Evolutionary conservation across 352 stramenopile species (phyloP).

Genomic region (Phytophthora ramorum): DNA sequence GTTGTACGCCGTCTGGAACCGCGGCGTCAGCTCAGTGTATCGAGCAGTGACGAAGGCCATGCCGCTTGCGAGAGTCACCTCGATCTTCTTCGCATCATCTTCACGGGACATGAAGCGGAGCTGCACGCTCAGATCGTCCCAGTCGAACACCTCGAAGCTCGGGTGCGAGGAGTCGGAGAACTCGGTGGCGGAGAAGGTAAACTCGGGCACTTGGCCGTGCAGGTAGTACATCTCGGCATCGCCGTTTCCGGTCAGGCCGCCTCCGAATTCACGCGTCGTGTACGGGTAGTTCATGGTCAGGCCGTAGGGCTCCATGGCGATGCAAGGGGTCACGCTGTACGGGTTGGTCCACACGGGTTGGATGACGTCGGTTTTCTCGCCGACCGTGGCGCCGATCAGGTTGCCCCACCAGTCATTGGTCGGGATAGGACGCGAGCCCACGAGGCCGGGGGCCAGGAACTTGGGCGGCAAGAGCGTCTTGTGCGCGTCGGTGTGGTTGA

Average conservation of each 20-base stretch:
- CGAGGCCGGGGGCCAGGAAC: conserved; percentile 53
- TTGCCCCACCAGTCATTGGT: conserved; percentile 86
- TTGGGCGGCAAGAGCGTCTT: conserved; percentile 55
- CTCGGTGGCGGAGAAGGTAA: conserved; percentile 59
- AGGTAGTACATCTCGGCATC: conserved; percentile 62
- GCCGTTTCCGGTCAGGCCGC: conserved; percentile 53
- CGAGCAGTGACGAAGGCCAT: conserved; percentile 72
- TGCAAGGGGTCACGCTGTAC: conserved; percentile 56
- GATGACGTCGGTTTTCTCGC: conserved; percentile 41
- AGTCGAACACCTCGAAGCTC: conserved; percentile 51
- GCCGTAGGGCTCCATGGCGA: conserved; percentile 47
- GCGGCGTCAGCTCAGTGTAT: conserved; percentile 54
- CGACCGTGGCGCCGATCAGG: conserved; percentile 52
- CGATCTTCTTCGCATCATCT: conserved; percentile 44
- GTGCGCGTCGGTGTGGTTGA: conserved; percentile 39
- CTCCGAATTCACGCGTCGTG: conserved; percentile 53
- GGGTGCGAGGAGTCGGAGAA: conserved; percentile 44
- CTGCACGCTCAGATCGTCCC: conserved; percentile 61
- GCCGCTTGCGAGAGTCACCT: conserved; percentile 59
- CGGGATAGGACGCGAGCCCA: conserved; percentile 55
- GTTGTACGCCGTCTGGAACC: conserved; percentile 47
- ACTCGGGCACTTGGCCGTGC: conserved; percentile 50
- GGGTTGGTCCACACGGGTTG: conserved; percentile 73
- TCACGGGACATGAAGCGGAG: conserved; percentile 45
- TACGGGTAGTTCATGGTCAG: conserved; percentile 68